Evolutionary conservation across 352 stramenopile species (phyloP), one percentile per base, ranked within the genome.

Genomic region (Pythium inflatum): DNA sequence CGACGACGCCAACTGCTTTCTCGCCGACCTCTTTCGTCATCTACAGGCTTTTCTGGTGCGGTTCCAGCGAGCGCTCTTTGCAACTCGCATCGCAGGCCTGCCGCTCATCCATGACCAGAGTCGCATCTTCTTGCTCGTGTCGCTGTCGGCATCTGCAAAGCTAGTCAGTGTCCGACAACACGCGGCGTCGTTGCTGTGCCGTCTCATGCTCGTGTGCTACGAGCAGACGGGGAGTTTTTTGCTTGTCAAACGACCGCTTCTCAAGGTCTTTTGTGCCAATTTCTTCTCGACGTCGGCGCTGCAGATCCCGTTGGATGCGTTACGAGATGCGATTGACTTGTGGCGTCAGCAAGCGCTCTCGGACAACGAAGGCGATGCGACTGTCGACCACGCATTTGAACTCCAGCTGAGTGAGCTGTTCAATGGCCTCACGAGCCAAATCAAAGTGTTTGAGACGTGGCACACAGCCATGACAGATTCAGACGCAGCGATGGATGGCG

Each of bases 161-260:
- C 54, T 71, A 1, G 31, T 46, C 18, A 43, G 56, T 6, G 74
- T 89, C 1, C 70, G 73, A 18, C 73, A 72, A 8, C 67, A 81
- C 12, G 81, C 83, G 5, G 70, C 81, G 0, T 73, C 63, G 18
- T 57, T 94, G n/a, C 46, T 94, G 8, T 82, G 71, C 22, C 64
- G 75, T 6, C 70, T 94, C n/a, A 45, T 83, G 4, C 59, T 56
- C 1, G 74, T 83, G 14, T 87, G 81, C 62, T 92, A 87, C 49
- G 74, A 81, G 7, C 84, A 92, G 63, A 89, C 78, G 0, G 87
- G 84, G 1, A 90, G 80, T 51, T 91, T 91, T 60, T 51, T 77
- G 36, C 66, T 89, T 5, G 38, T 94, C 5, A 84, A 84, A 27
- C 65, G 70, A 22, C 70, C 80, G 22, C 67, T 90, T 3, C 43